These are phyloP conservation scores for Plasmodium fragile DNA, from an alignment of 169 alveolate genomes.

Conservation along the genomic window DNA sequence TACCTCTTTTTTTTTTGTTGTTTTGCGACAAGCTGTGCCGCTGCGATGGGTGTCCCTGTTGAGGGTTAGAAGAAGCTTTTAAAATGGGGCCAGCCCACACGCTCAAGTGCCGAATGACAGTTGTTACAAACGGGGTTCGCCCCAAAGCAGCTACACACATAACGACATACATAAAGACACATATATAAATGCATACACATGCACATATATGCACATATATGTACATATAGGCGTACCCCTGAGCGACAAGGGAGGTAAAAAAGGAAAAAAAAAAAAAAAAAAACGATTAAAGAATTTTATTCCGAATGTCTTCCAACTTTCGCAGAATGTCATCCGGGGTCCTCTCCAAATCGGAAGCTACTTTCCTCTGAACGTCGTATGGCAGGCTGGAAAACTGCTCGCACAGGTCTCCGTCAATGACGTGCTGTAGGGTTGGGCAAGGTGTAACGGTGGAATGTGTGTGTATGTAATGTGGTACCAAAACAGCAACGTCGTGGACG, in stretches of 20 bases:
- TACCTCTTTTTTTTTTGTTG: background rate
- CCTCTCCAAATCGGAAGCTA: conserved; percentile 94
- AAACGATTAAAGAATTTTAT: conserved; percentile 89
- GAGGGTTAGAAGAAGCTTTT: background rate
- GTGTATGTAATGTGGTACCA: background rate
- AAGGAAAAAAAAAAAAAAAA: background rate
- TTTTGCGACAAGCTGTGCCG: background rate
- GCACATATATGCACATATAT: background rate
- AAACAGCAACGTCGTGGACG: background rate
- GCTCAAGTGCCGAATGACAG: background rate
- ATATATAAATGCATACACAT: background rate
- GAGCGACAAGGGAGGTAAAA: conserved; percentile 4
- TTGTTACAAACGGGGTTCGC: background rate
- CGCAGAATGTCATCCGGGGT: conserved; percentile 94
- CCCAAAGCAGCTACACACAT: background rate
- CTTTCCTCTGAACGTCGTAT: conserved; percentile 88
- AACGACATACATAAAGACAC: background rate
- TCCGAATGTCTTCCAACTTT: conserved; percentile 95
- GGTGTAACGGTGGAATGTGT: background rate
- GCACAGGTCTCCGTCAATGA: conserved; percentile 98
- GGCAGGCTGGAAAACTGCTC: conserved; percentile 91
- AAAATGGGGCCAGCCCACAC: background rate
- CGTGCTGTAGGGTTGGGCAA: conserved; percentile 81
- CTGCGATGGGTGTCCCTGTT: background rate
- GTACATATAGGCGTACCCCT: background rate